A percentile compares a stretch with the other conserved stretches of the same genome.
Conservation (phyloP, 331 rosid genomes). For the Malus hybrid region DNA sequence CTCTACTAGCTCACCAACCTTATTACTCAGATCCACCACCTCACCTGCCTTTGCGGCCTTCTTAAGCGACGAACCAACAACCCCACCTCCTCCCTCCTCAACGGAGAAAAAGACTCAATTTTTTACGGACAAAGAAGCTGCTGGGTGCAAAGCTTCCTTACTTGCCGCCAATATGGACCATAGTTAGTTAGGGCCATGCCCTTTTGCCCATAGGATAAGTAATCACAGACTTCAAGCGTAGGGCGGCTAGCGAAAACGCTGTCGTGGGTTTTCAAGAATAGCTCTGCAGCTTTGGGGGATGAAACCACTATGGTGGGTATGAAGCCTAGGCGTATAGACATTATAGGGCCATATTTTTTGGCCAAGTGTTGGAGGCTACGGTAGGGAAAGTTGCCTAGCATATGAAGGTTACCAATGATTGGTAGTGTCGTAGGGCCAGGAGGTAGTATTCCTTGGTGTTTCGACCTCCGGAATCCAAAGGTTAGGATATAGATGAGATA, state of each 20-base stretch:
- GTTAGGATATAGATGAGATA: too few relatives aligned
- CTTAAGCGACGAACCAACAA: neutral
- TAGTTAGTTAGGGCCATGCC: constrained; percentile 15
- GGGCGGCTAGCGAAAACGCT: constrained; percentile 7
- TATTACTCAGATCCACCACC: neutral
- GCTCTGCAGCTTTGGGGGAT: constrained; percentile 3
- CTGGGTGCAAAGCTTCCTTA: constrained; percentile 14
- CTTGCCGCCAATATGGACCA: constrained; percentile 32
- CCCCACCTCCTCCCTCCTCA: constrained; percentile 1
- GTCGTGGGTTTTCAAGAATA: neutral
- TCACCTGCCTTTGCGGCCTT: neutral
- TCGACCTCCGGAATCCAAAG: too few relatives aligned
- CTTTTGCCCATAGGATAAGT: constrained; percentile 13
- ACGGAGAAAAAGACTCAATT: neutral
- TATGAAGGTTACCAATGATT: constrained; percentile 22
- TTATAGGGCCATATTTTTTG: constrained; percentile 33
- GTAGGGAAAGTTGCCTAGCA: constrained; percentile 19
- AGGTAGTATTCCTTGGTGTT: too few relatives aligned
- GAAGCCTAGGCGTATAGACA: constrained; percentile 30
- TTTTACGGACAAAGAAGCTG: constrained; percentile 16
- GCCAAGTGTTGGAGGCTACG: constrained; percentile 20
- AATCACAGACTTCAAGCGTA: neutral
- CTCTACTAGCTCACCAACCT: neutral
- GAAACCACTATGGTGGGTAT: constrained; percentile 12
- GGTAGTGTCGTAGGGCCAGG: neutral